phyloP scores from a whole-genome alignment of 805 yeast genomes.

The Yarrowia hollandica region DNA sequence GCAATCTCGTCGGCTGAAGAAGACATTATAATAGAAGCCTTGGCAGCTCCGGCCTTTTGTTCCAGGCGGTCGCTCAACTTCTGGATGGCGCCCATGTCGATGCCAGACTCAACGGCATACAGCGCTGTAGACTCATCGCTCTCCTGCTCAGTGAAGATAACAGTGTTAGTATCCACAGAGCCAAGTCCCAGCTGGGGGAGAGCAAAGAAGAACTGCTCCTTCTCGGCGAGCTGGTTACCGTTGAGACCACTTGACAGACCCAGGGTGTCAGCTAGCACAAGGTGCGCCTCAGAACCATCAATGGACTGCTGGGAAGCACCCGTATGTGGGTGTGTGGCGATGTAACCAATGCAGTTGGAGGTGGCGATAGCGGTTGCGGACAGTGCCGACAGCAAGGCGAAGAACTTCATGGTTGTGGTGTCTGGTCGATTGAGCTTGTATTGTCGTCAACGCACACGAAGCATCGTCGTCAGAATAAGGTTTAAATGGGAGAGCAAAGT shows the following conservation, averaged over 20 bases:
- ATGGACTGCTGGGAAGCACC: neutral
- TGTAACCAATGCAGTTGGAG: constrained; percentile 11
- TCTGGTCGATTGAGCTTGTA: constrained; percentile 9
- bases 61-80: constrained; percentile 23
- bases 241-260: constrained; percentile 23
- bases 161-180: constrained; percentile 4
- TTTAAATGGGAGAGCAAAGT: neutral
- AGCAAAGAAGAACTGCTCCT: constrained; percentile 21
- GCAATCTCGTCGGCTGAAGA: neutral
- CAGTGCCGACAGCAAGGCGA: constrained; percentile 22
- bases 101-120: constrained; percentile 15
- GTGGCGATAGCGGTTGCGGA: constrained; percentile 17
- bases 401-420: constrained; percentile 18
- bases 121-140: neutral
- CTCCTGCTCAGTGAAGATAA: neutral
- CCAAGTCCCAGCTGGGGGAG: constrained; percentile 17
- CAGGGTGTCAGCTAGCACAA: constrained; percentile 25
- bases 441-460: constrained; percentile 26
- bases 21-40: neutral
- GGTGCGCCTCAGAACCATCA: constrained; percentile 19
- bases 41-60: constrained; percentile 14
- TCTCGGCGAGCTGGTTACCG: constrained; percentile 16
- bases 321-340: constrained; percentile 11
- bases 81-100: constrained; percentile 12
- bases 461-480: neutral